Conservation (phyloP, 805 yeast genomes). For the Candida rishiriensis region DNA sequence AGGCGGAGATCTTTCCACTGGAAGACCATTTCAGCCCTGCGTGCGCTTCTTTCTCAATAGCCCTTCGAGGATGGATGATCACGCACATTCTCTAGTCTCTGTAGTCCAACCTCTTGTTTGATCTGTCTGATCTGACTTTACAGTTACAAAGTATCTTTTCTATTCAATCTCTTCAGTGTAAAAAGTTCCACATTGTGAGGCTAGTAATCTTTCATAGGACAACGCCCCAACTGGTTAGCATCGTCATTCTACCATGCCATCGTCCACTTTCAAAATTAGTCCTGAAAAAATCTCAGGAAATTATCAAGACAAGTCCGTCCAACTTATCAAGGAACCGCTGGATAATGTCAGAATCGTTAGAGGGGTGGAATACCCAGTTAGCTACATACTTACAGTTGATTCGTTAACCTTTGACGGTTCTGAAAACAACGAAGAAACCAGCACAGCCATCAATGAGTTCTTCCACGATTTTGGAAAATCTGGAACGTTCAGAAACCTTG, state of each 20-base stretch:
- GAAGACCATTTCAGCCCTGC: no score
- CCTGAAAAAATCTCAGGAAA: slow-evolving; percentile 4
- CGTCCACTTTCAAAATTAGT: neutral
- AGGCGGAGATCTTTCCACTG: no score
- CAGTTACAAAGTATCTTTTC: no score
- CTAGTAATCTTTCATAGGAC: no score
- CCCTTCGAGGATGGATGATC: no score
- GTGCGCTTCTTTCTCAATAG: no score
- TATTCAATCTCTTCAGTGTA: no score
- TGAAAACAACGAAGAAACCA: neutral
- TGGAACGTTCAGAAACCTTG: slow-evolving; percentile 8
- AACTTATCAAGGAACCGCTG: slow-evolving; percentile 3
- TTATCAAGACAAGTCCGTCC: slow-evolving; percentile 2
- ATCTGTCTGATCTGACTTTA: no score
- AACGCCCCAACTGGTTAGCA: neutral
- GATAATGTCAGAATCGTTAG: slow-evolving; percentile 1
- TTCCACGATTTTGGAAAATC: slow-evolving; percentile 6
- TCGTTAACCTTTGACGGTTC: neutral
- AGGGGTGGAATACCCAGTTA: slow-evolving; percentile 8
- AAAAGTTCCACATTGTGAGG: no score
- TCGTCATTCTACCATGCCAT: neutral
- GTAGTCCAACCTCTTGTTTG: no score
- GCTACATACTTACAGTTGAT: neutral
- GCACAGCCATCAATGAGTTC: slow-evolving; percentile 3
- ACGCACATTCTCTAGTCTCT: no score